Evolutionary conservation across 1,284 basidiomycete species (phyloP), one percentile per base, ranked within the genome.

Genomic region (Apiotrichum akiyoshidainum): DNA sequence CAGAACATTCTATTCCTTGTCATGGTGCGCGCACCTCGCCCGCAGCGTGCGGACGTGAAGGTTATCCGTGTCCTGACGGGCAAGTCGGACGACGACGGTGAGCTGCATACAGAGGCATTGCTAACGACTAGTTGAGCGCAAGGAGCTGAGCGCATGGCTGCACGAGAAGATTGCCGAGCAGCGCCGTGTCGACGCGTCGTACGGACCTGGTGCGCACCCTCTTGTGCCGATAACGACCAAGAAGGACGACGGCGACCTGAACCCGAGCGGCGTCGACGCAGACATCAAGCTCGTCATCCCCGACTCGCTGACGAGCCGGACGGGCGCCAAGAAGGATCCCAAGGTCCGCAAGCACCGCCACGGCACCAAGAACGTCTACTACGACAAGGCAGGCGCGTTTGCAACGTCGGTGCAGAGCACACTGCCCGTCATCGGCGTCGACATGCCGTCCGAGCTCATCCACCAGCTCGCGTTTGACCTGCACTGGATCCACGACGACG

Each of bases 1-100:
- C 78, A 78, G 61, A 78, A 76, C 52, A 75, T 77, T 8, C 58
- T 78, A 72, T 79, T 72, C 60, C 61, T 79, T 19, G 68, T 78
- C 19, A 73, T 77, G 33, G 71, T 75, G 5, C 69, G 73, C 39
- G 69, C 72, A 0, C 72, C 68, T 22, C 51, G 51, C 19, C 40
- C 51, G 17, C 41, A 31, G 58, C 46, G 66, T 71, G 22, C 70
- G 68, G n/a, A 61, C 60, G 34, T 78, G 40, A 79, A 79, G 56
- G 68, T 79, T 16, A 53, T 59, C n/a, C 58, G 58, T 11, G 52
- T 54, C 6, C 49, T 63, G 21, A 56, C 54, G 0, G 60, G 54
- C 33, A 52, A 67, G 39, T 68, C 70, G 0, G 72, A 77, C 61
- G 74, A 76, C 55, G 76, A 78, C 55, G 68, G 74, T 76, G 33